A percentile compares a stretch with the other conserved stretches of the same genome.
Evolutionary conservation across 2,329 filamentous ascomycete genomes (phyloP).

Genomic region (Colletotrichum liriopes): DNA sequence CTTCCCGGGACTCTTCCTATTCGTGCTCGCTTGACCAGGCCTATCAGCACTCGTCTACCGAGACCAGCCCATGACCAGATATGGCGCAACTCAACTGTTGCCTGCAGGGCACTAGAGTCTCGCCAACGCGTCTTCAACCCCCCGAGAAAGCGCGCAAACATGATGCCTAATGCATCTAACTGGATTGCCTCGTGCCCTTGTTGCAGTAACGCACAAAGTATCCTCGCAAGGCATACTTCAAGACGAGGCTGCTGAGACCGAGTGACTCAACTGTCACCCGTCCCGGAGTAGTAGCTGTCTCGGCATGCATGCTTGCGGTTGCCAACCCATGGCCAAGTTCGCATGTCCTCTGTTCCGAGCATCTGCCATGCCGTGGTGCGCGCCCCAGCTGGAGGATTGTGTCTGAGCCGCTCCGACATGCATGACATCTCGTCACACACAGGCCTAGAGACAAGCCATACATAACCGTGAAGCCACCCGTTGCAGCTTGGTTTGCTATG

Average conservation of each 20-base stretch:
- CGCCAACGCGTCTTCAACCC: not conserved
- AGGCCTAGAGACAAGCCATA: conserved; percentile 5
- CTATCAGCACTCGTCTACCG: conserved; percentile 26
- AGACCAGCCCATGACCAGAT: conserved; percentile 25
- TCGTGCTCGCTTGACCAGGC: conserved; percentile 25
- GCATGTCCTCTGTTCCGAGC: conserved; percentile 4
- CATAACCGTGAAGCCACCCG: conserved; percentile 27
- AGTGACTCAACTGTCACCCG: conserved; percentile 9
- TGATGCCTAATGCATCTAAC: not conserved
- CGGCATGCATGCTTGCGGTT: conserved; percentile 32
- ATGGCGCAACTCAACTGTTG: conserved; percentile 3
- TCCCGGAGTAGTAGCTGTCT: conserved; percentile 22
- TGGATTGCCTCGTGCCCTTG: not conserved
- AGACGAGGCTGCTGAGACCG: conserved; percentile 29
- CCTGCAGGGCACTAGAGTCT: conserved; percentile 28
- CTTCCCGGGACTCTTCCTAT: conserved; percentile 25
- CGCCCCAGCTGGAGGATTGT: conserved; percentile 5
- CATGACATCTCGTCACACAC: conserved; percentile 29
- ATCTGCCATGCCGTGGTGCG: conserved; percentile 17
- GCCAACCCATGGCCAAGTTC: not conserved
- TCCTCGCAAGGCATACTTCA: conserved; percentile 25
- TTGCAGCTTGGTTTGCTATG: conserved; percentile 12
- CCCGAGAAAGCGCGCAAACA: conserved; percentile 6
- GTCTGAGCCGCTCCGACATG: conserved; percentile 15
- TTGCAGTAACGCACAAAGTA: not conserved